Evolutionary conservation across 2,329 filamentous ascomycete genomes (phyloP).

Genomic region (Aureobasidium subglaciale): DNA sequence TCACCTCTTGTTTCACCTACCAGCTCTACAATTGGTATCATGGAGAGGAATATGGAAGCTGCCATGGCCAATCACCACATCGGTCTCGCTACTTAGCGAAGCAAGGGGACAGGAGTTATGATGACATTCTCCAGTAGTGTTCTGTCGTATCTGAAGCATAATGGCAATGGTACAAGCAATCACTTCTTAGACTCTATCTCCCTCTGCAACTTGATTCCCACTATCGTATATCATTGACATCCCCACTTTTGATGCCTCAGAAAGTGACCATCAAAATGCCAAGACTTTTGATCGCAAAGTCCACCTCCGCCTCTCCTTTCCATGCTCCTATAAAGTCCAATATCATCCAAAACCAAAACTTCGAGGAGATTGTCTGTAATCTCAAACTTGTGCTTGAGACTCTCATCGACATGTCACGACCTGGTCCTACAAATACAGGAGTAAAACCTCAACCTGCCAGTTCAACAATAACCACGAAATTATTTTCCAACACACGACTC

Average conservation of each 20-base stretch:
- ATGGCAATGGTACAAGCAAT: too few relatives aligned
- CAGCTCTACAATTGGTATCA: constrained; percentile 14
- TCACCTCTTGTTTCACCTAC: constrained; percentile 23
- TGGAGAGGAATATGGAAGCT: constrained; percentile 26
- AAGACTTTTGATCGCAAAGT: constrained; percentile 4
- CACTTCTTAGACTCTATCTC: not conserved
- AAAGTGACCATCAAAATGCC: not conserved
- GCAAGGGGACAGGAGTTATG: not conserved
- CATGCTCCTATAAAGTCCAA: not conserved
- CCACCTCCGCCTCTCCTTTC: not conserved
- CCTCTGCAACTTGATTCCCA: too few relatives aligned
- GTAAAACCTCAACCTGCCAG: rapidly evolving
- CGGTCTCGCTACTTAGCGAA: constrained; percentile 20
- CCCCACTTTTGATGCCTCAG: not conserved
- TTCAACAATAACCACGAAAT: not conserved
- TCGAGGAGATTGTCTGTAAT: too few relatives aligned
- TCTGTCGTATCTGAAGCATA: too few relatives aligned
- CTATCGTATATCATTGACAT: too few relatives aligned
- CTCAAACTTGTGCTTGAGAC: too few relatives aligned
- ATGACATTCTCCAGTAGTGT: too few relatives aligned
- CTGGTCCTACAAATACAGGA: not conserved
- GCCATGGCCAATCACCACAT: constrained; percentile 23
- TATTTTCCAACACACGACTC: constrained; percentile 4
- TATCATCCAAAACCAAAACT: not conserved
- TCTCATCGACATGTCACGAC: not conserved